Evolutionary conservation across 2,329 filamentous ascomycete species (phyloP), one percentile per base, ranked within the genome.

Genomic region (Penicillium sp.): DNA sequence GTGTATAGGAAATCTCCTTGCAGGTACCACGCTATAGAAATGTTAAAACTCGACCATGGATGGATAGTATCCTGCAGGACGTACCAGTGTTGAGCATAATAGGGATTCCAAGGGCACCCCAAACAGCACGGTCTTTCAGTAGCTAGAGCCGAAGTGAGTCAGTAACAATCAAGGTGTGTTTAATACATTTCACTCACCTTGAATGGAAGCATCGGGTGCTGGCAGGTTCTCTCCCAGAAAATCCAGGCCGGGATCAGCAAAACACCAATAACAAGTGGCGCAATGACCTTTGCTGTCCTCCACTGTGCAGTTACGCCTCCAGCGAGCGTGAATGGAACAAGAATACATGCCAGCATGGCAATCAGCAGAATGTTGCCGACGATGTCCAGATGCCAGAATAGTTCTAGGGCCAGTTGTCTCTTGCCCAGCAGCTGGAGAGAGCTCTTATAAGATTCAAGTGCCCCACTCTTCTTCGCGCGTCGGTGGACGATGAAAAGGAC

Each of bases 1-100:
- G 85, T 85, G 72, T 81, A 88, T 3, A 89, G 78, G 68, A 82
- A 88, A 65, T 87, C 82, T 22, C 81, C 83, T 69, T 88, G 85
- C 70, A 87, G 78, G 58, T 81, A 81, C 84, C 84, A 88, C 0
- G 72, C 69, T 72, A 42, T n/a, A 38, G 82, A 18, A 2, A 13
- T 22, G 11, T 64, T 50, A 66, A 47, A 11, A 5, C 8, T 40
- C 5, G 10, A 10, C 11, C 3, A 20, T 11, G 13, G 9, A 20
- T 10, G 22, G 6, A 16, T 13, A 11, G 37, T 5, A 4, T 4
- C 3, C 11, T 26, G 7, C 22, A 16, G 6, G 4, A 48, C 57
- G 22, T 63, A 69, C 67, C 66, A 4, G 60, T 62, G 34, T 68
- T 69, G 5, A 69, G 48, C 66, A 68, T 66, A 4, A 67, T 20